These are phyloP conservation scores for Hypholoma fasciculare DNA, from an alignment of 768 basidiomycete genomes.

Conservation along the genomic window DNA sequence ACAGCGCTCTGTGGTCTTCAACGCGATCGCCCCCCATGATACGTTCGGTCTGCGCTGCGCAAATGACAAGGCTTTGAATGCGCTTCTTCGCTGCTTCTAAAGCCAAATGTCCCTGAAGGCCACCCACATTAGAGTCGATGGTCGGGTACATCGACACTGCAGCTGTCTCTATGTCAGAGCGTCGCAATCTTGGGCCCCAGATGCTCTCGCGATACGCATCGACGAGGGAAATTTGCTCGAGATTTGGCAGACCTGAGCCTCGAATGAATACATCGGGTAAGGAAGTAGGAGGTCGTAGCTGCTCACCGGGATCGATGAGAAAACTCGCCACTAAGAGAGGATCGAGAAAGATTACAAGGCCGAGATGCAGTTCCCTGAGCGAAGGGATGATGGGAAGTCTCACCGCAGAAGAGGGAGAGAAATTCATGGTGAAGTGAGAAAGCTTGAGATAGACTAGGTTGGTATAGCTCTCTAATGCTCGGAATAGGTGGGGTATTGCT, in stretches of 20 bases:
- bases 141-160: slow-evolving; percentile 13
- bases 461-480: slow-evolving; percentile 40
- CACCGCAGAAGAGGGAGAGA: slow-evolving; percentile 10
- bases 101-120: neutral
- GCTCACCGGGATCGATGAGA: slow-evolving; percentile 18
- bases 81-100: slow-evolving; percentile 19
- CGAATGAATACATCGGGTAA: neutral
- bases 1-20: slow-evolving; percentile 15
- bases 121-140: neutral
- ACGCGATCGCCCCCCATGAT: slow-evolving; percentile 55
- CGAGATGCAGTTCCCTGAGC: slow-evolving; percentile 44
- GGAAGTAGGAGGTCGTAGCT: neutral
- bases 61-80: slow-evolving; percentile 41
- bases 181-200: slow-evolving; percentile 55
- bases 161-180: slow-evolving; percentile 46
- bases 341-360: slow-evolving; percentile 48
- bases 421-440: slow-evolving; percentile 38
- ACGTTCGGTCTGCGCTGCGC: slow-evolving; percentile 52
- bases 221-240: slow-evolving; percentile 43
- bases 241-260: slow-evolving; percentile 16
- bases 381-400: slow-evolving; percentile 34
- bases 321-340: slow-evolving; percentile 38
- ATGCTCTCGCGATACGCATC: slow-evolving; percentile 58
- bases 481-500: slow-evolving; percentile 38
- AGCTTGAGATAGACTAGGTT: slow-evolving; percentile 45